Evolutionary conservation across 768 basidiomycete genomes (phyloP).

Genomic region (Boletus rubescentipes): DNA sequence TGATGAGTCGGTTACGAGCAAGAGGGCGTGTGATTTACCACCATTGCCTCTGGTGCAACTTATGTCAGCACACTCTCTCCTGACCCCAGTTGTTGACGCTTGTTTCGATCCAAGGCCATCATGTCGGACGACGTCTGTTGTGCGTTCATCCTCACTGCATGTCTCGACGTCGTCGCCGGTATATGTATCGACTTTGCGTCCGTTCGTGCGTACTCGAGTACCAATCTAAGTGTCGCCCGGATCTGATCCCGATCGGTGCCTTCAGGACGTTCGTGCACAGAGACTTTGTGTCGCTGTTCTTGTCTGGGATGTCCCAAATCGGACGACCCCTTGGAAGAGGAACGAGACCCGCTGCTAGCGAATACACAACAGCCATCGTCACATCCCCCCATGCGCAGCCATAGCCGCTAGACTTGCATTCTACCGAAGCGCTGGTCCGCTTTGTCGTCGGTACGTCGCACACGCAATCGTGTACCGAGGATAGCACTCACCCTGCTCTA

Average conservation of each 20-base stretch:
- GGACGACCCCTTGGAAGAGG: not conserved
- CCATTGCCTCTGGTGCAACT: not conserved
- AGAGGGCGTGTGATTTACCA: conserved; percentile 5
- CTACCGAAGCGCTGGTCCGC: too few relatives aligned
- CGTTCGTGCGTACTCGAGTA: conserved; percentile 16
- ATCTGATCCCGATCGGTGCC: not conserved
- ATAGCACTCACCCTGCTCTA: not conserved
- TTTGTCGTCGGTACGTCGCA: not conserved
- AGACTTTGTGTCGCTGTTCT: conserved; percentile 25
- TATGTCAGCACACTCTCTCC: conserved; percentile 20
- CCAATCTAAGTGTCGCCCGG: too few relatives aligned
- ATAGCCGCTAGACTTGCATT: not conserved
- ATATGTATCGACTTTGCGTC: conserved; percentile 26
- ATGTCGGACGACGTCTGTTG: conserved; percentile 28
- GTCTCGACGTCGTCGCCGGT: conserved; percentile 22
- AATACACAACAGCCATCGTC: conserved; percentile 20
- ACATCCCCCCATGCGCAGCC: conserved; percentile 26
- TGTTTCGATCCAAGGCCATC: not conserved
- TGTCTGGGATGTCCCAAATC: conserved; percentile 3
- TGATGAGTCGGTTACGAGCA: conserved; percentile 4
- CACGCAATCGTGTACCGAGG: not conserved
- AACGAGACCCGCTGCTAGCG: conserved; percentile 22
- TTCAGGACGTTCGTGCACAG: conserved; percentile 26
- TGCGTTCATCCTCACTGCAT: conserved; percentile 12
- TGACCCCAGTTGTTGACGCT: too few relatives aligned